phyloP scores from a whole-genome alignment of 768 basidiomycete genomes.

The Paxillus involutus region DNA sequence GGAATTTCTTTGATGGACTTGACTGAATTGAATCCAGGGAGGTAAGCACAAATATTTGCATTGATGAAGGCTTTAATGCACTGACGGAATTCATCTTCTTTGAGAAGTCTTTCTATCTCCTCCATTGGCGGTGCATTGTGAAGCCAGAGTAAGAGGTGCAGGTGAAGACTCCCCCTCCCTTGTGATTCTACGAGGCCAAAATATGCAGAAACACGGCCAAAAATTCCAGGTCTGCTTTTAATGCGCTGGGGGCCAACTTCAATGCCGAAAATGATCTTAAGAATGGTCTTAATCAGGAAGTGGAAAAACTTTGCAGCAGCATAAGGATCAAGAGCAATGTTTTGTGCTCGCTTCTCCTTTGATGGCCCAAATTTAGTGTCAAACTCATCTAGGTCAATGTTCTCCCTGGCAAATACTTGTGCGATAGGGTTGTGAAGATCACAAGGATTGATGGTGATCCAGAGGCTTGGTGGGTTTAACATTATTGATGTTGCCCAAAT shows the following conservation, averaged over 20 bases:
- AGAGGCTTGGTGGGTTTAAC: too few relatives aligned
- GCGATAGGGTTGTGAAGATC: conserved; percentile 40
- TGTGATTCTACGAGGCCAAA: conserved; percentile 40
- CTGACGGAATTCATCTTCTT: too few relatives aligned
- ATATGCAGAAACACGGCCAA: conserved; percentile 11
- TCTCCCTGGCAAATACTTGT: conserved; percentile 41
- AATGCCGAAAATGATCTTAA: conserved; percentile 35
- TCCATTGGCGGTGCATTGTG: background rate
- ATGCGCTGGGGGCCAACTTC: too few relatives aligned
- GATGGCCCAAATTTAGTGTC: conserved; percentile 26
- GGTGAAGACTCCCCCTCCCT: conserved; percentile 38
- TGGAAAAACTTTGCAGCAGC: conserved; percentile 44
- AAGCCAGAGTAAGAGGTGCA: background rate
- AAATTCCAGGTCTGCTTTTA: too few relatives aligned
- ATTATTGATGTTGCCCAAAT: too few relatives aligned
- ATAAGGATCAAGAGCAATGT: conserved; percentile 39
- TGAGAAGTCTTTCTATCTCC: too few relatives aligned
- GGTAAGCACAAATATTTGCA: too few relatives aligned
- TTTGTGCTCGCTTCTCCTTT: conserved; percentile 10
- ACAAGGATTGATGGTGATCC: conserved; percentile 36
- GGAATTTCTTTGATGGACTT: too few relatives aligned
- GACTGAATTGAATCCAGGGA: too few relatives aligned
- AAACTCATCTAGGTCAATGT: conserved; percentile 46
- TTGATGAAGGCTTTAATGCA: too few relatives aligned
- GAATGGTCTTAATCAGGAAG: conserved; percentile 29